Evolutionary conservation across 2,329 filamentous ascomycete species (phyloP).

Genomic region (Alternaria conjuncta): DNA sequence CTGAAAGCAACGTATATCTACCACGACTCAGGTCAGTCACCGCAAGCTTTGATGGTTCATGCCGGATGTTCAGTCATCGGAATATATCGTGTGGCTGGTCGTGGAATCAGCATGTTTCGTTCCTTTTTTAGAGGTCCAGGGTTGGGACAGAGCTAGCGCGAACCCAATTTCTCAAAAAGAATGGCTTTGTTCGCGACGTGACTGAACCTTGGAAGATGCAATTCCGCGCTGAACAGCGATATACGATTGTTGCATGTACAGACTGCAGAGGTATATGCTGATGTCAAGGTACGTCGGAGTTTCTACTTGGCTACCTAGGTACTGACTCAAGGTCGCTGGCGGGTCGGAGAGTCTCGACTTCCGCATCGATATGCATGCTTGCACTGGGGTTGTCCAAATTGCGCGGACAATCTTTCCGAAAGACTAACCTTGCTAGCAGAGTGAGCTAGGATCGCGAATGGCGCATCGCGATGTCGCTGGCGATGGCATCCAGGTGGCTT

Average conservation of each 20-base stretch:
- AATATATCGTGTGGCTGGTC: background rate
- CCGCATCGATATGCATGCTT: background rate
- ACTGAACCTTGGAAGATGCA: background rate
- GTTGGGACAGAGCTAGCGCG: conserved; percentile 2
- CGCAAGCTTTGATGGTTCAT: background rate
- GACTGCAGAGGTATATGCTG: background rate
- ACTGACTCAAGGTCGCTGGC: background rate
- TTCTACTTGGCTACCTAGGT: background rate
- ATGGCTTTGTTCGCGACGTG: background rate
- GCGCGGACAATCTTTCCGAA: background rate
- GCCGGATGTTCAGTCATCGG: background rate
- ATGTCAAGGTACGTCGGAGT: background rate
- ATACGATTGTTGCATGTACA: background rate
- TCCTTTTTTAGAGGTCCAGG: background rate
- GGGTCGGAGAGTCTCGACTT: background rate
- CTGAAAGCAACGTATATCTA: background rate
- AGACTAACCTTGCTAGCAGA: background rate
- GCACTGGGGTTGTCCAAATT: background rate
- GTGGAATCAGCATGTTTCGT: background rate
- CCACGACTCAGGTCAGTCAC: conserved; percentile 2
- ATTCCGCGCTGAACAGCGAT: conserved; percentile 1
- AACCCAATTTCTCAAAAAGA: conserved; percentile 6
- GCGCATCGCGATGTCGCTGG: conserved; percentile 1
- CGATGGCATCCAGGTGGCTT: background rate
- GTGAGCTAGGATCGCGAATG: background rate